Evolutionary conservation across 1,139 yeast species (phyloP).

Genomic region (Pichia sp.): DNA sequence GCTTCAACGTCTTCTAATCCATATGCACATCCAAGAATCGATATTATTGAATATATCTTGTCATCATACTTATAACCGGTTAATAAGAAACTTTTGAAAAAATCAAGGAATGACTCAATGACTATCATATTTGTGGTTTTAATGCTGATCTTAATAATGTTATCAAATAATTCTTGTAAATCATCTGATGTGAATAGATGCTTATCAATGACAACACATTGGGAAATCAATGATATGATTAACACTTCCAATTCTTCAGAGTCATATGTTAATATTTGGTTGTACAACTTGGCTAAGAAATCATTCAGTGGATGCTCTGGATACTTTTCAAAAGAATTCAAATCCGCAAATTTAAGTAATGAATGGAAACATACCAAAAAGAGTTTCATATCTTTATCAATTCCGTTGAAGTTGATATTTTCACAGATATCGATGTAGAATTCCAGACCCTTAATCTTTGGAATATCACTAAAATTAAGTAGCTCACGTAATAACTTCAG

Average conservation of each 20-base stretch:
- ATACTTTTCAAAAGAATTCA: slow-evolving; percentile 45
- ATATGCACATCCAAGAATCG: slow-evolving; percentile 42
- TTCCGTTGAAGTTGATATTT: slow-evolving; percentile 40
- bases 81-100: slow-evolving; percentile 10
- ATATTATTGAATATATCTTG: slow-evolving; percentile 12
- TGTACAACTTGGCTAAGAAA: slow-evolving; percentile 34
- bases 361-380: slow-evolving; percentile 50
- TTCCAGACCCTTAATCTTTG: slow-evolving; percentile 46
- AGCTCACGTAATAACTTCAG: slow-evolving; percentile 56
- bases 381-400: slow-evolving; percentile 54
- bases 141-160: not conserved
- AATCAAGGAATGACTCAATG: slow-evolving; percentile 34
- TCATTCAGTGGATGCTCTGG: slow-evolving; percentile 44
- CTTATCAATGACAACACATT: slow-evolving; percentile 6
- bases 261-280: not conserved
- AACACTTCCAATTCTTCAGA: slow-evolving; percentile 12
- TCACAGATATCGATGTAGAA: slow-evolving; percentile 60
- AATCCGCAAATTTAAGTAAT: slow-evolving; percentile 62
- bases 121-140: slow-evolving; percentile 8
- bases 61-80: slow-evolving; percentile 8
- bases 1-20: slow-evolving; percentile 35
- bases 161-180: slow-evolving; percentile 4
- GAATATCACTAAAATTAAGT: slow-evolving; percentile 49
- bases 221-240: slow-evolving; percentile 9
- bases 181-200: slow-evolving; percentile 7